phyloP scores from a whole-genome alignment of 2,329 filamentous ascomycete genomes.

The Diplodia seriata region DNA sequence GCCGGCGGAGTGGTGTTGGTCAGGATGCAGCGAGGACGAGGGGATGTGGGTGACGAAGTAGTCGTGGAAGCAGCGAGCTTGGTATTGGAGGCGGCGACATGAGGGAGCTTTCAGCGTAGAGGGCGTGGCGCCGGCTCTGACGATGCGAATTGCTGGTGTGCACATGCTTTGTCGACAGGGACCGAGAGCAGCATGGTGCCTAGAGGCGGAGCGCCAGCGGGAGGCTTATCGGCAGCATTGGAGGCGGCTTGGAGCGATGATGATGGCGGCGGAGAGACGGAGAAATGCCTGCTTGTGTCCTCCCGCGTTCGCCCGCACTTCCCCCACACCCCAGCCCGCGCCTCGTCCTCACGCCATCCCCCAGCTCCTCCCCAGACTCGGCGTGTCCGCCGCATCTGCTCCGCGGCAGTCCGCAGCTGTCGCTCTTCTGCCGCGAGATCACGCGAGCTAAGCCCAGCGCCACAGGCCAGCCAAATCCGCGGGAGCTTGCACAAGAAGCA shows the following conservation, averaged over 20 bases:
- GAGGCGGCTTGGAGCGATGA: conserved; percentile 26
- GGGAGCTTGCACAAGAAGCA: not conserved
- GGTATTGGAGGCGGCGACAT: conserved; percentile 12
- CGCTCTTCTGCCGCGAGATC: not conserved
- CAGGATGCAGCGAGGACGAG: conserved; percentile 89
- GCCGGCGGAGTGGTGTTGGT: conserved; percentile 69
- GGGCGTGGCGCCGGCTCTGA: conserved; percentile 39
- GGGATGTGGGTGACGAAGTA: conserved; percentile 98
- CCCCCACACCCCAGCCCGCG: conserved; percentile 15
- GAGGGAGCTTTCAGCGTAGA: conserved; percentile 4
- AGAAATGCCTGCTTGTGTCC: conserved; percentile 26
- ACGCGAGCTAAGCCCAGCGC: not conserved
- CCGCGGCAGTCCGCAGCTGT: not conserved
- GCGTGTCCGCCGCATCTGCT: too few species aligned
- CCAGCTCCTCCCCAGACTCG: not conserved
- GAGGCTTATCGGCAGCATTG: conserved; percentile 31
- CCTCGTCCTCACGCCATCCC: conserved; percentile 19
- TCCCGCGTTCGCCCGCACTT: conserved; percentile 10
- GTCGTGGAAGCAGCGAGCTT: conserved; percentile 73
- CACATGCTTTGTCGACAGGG: conserved; percentile 44
- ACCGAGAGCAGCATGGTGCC: conserved; percentile 30
- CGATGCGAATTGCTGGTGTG: conserved; percentile 43
- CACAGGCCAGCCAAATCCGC: too few species aligned
- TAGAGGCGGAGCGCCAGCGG: conserved; percentile 28
- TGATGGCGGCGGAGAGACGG: conserved; percentile 28